Percentiles rank a stretch among this genome's conserved stretches.
phyloP scores from a whole-genome alignment of 768 basidiomycete species.

The Termitomyces sp. region DNA sequence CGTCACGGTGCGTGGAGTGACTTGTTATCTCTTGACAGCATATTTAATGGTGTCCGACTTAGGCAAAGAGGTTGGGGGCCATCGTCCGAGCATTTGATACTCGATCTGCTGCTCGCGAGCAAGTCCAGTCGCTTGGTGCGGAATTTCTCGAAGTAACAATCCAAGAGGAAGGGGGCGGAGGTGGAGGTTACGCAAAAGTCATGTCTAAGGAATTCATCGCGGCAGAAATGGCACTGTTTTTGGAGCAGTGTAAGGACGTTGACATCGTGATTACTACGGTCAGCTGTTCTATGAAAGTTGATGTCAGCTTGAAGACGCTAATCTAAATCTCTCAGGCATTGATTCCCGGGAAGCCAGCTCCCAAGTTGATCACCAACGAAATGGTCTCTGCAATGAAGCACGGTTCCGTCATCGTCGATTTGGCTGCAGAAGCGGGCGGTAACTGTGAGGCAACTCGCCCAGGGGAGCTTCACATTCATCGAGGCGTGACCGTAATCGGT shows the following conservation, averaged over 20 bases:
- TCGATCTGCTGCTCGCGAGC: constrained; percentile 78
- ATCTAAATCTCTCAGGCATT: constrained; percentile 44
- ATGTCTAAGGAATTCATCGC: constrained; percentile 90
- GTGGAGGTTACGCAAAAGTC: constrained; percentile 83
- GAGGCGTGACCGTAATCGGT: constrained; percentile 85
- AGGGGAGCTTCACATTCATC: constrained; percentile 60
- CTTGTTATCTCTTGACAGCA: background rate
- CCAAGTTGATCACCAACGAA: constrained; percentile 77
- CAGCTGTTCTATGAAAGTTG: constrained; percentile 11
- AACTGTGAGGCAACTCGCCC: constrained; percentile 82
- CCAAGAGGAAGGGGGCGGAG: constrained; percentile 77
- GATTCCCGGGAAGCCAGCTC: constrained; percentile 83
- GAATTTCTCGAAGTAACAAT: constrained; percentile 83
- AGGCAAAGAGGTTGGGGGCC: constrained; percentile 81
- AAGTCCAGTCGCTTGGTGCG: constrained; percentile 85
- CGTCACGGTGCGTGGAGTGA: constrained; percentile 50
- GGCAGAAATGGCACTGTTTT: constrained; percentile 84
- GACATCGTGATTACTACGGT: constrained; percentile 87
- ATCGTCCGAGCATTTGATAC: constrained; percentile 89
- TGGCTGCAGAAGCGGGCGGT: constrained; percentile 86
- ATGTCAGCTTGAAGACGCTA: background rate
- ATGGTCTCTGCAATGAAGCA: constrained; percentile 92
- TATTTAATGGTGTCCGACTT: background rate
- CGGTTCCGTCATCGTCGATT: constrained; percentile 83
- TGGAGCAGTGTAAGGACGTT: constrained; percentile 84